Conservation (phyloP, 2,329 filamentous ascomycete species). For the Diplodia corticola region DNA sequence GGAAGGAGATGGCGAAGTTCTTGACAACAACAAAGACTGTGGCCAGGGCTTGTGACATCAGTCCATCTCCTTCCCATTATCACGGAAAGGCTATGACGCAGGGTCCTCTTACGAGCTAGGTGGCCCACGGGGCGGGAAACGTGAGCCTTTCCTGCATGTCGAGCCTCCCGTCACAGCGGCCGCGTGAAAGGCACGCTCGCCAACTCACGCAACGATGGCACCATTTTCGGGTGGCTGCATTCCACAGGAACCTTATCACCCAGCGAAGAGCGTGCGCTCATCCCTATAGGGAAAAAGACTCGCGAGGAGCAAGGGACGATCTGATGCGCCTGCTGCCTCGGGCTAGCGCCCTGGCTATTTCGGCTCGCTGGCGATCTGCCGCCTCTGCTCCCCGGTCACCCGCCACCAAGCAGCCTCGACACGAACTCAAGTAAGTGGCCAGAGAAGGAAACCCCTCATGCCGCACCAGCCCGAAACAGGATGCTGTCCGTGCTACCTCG, state of each 20-base stretch:
- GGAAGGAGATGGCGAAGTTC: neutral
- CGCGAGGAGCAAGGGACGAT: slow-evolving; percentile 2
- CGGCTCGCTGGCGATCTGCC: slow-evolving; percentile 9
- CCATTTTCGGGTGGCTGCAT: neutral
- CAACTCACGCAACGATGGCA: slow-evolving; percentile 6
- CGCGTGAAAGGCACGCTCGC: neutral
- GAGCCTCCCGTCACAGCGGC: neutral
- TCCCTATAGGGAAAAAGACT: slow-evolving; percentile 3
- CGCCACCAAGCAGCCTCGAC: neutral
- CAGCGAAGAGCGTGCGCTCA: neutral
- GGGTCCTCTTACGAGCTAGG: neutral
- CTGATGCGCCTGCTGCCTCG: slow-evolving; percentile 11
- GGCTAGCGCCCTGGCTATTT: slow-evolving; percentile 1
- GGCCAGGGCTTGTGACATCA: neutral
- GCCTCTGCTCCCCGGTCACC: neutral
- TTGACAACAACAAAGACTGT: neutral
- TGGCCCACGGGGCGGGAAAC: neutral
- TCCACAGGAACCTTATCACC: neutral
- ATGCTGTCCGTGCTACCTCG: neutral
- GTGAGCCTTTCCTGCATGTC: neutral
- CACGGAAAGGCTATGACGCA: neutral
- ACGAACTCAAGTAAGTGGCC: neutral
- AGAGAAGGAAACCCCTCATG: neutral
- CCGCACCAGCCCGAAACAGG: neutral
- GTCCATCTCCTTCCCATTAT: neutral